These are phyloP conservation scores for Sclerospora graminicola DNA, from an alignment of 352 stramenopile species.

Conservation along the genomic window DNA sequence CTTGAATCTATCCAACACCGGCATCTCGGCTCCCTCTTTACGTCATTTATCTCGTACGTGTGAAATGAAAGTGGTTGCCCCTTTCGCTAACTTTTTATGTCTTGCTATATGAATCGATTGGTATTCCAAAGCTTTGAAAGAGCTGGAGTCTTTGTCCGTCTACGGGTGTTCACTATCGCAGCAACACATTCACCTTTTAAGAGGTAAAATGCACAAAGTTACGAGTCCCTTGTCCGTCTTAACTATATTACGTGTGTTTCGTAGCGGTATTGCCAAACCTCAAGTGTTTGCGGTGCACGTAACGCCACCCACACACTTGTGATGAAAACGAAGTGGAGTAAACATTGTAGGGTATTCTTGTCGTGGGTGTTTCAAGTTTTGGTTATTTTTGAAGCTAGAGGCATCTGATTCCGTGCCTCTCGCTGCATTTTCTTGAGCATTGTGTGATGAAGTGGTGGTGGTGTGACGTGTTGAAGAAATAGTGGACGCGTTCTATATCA, in stretches of 20 bases:
- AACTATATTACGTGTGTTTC: neutral
- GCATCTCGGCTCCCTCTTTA: slow-evolving; percentile 51
- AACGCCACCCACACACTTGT: no score
- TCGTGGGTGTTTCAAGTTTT: slow-evolving; percentile 11
- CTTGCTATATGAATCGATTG: no score
- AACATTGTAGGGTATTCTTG: no score
- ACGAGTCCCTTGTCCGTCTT: neutral
- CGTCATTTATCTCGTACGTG: slow-evolving; percentile 57
- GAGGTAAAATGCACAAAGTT: slow-evolving; percentile 19
- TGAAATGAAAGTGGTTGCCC: neutral
- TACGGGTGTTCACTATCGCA: slow-evolving; percentile 41
- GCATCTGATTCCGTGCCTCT: no score
- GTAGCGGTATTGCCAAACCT: slow-evolving; percentile 46
- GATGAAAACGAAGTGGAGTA: no score
- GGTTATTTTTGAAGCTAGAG: slow-evolving; percentile 18
- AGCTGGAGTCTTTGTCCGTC: slow-evolving; percentile 41
- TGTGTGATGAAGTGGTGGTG: no score
- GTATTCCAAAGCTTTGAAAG: slow-evolving; percentile 30
- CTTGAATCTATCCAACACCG: slow-evolving; percentile 73
- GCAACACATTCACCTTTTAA: slow-evolving; percentile 40
- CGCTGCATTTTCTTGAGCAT: no score
- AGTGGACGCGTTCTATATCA: no score
- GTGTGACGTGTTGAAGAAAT: neutral
- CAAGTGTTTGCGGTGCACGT: slow-evolving; percentile 36
- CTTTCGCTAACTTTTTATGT: no score